phyloP scores from a whole-genome alignment of 352 stramenopile species.

The Globisporangium acanthophoron region DNA sequence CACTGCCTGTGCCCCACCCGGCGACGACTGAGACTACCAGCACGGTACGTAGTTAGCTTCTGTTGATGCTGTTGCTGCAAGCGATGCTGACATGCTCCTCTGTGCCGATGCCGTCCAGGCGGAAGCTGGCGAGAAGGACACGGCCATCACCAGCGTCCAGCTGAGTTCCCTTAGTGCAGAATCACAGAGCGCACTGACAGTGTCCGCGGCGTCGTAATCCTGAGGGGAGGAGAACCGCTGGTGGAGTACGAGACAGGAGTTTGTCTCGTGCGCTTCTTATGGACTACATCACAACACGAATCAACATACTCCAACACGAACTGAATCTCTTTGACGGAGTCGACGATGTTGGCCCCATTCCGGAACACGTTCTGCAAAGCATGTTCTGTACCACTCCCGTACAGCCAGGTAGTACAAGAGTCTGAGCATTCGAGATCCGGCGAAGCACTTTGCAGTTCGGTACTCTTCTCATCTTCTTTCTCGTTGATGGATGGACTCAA shows the following conservation, averaged over 20 bases:
- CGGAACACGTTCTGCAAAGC: not conserved
- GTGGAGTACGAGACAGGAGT: no score
- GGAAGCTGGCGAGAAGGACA: constrained; percentile 6
- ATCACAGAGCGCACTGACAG: not conserved
- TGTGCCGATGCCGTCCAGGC: not conserved
- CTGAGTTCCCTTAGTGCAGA: not conserved
- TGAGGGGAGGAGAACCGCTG: not conserved
- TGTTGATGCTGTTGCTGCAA: not conserved
- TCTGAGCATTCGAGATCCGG: no score
- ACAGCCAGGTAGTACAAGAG: no score
- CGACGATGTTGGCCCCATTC: no score
- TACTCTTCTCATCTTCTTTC: no score
- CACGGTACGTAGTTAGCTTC: not conserved
- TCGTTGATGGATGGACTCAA: no score
- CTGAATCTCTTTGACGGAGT: no score
- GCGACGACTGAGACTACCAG: not conserved
- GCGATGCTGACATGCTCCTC: not conserved
- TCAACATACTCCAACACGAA: not conserved
- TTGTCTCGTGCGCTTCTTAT: not conserved
- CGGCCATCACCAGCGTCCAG: not conserved
- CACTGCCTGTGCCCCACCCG: constrained; percentile 29
- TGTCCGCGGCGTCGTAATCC: not conserved
- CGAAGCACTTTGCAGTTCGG: no score
- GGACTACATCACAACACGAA: no score
- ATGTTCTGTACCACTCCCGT: no score